Conservation (phyloP, 2,329 filamentous ascomycete species). For the Metarhizium brunneum region DNA sequence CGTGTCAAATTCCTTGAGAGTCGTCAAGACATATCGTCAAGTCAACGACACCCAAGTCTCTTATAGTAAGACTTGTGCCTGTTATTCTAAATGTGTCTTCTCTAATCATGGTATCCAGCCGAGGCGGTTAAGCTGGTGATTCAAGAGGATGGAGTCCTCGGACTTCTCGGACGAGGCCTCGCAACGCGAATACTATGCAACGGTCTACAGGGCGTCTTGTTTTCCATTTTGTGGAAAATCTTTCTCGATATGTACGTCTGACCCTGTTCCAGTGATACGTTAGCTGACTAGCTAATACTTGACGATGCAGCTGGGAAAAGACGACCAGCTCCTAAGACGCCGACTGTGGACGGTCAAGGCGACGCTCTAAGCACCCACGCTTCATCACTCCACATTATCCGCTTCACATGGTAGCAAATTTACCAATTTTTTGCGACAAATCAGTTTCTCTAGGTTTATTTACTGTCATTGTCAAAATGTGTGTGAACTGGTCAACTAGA, state of each 20-base stretch:
- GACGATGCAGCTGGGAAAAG: too few species aligned
- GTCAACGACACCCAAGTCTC: slow-evolving; percentile 38
- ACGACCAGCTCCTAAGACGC: too few species aligned
- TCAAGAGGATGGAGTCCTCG: slow-evolving; percentile 29
- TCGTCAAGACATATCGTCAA: slow-evolving; percentile 40
- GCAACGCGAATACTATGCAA: slow-evolving; percentile 39
- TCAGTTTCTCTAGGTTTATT: too few species aligned
- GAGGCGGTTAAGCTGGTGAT: slow-evolving; percentile 33
- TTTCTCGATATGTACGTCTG: slow-evolving; percentile 33
- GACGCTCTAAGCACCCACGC: too few species aligned
- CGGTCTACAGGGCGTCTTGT: slow-evolving; percentile 35
- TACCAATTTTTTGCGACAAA: too few species aligned
- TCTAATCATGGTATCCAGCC: slow-evolving; percentile 15
- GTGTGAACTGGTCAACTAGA: too few species aligned
- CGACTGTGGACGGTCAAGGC: too few species aligned
- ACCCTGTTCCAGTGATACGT: too few species aligned
- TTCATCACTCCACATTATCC: too few species aligned
- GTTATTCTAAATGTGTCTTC: neutral
- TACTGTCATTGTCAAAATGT: too few species aligned
- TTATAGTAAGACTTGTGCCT: slow-evolving; percentile 24
- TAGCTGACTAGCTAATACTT: too few species aligned
- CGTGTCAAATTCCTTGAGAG: slow-evolving; percentile 36
- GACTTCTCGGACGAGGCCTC: slow-evolving; percentile 35
- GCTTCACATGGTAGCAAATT: too few species aligned
- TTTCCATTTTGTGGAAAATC: slow-evolving; percentile 39